These are phyloP conservation scores for Plasmodium gonderi DNA, from an alignment of 169 alveolate genomes.

Conservation along the genomic window DNA sequence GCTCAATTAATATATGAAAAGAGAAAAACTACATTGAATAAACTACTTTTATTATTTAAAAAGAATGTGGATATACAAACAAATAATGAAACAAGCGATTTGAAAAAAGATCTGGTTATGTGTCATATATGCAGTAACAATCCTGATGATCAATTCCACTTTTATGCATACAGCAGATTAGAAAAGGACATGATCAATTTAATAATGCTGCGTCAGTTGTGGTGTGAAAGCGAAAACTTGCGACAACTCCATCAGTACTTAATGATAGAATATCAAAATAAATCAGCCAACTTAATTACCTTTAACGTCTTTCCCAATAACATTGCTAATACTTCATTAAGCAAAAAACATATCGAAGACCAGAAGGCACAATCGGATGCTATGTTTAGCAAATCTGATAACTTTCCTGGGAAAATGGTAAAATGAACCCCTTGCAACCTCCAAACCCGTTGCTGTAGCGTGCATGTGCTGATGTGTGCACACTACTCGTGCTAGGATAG, in stretches of 20 bases:
- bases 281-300: constrained; percentile 48
- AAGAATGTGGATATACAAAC: constrained; percentile 66
- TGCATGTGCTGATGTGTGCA: too few species aligned
- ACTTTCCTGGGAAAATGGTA: neutral
- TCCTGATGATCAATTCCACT: constrained; percentile 74
- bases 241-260: constrained; percentile 45
- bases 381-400: neutral
- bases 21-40: constrained; percentile 18
- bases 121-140: constrained; percentile 73
- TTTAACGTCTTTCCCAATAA: constrained; percentile 18
- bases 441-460: neutral
- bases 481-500: too few species aligned
- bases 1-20: constrained; percentile 57
- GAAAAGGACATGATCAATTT: constrained; percentile 72
- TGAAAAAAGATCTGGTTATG: constrained; percentile 69
- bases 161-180: constrained; percentile 75
- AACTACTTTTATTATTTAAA: constrained; percentile 52
- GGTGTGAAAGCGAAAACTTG: constrained; percentile 70
- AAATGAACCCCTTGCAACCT: neutral
- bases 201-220: constrained; percentile 58
- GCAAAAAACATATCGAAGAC: constrained; percentile 25
- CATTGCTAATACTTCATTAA: neutral
- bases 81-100: constrained; percentile 71
- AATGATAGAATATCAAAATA: constrained; percentile 49
- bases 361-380: neutral